Conservation (phyloP, 2,329 filamentous ascomycete genomes). For the Emericellopsis atlantica region DNA sequence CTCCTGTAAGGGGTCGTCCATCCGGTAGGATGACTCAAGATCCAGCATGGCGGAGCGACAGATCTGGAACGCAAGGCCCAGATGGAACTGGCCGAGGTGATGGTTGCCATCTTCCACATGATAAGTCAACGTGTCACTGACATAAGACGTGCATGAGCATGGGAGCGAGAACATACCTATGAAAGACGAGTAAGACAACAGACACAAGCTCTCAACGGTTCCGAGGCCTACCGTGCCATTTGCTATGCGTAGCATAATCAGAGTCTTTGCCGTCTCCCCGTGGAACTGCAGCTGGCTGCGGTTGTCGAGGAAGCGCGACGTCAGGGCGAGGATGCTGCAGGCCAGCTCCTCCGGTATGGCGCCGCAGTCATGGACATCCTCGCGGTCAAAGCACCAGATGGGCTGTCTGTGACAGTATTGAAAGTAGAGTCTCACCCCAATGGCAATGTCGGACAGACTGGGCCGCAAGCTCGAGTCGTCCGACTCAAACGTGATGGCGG, state of each 20-base stretch:
- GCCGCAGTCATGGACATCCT: conserved; percentile 21
- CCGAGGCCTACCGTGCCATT: conserved; percentile 34
- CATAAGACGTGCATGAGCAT: not conserved
- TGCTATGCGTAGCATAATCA: conserved; percentile 35
- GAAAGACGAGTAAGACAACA: conserved; percentile 35
- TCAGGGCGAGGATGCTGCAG: conserved; percentile 26
- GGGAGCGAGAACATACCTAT: conserved; percentile 21
- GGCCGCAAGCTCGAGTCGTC: conserved; percentile 15
- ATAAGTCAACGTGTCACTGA: not conserved
- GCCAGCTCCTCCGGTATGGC: conserved; percentile 24
- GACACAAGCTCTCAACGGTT: conserved; percentile 36
- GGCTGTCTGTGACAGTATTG: conserved; percentile 29
- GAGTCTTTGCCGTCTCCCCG: conserved; percentile 24
- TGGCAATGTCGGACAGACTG: conserved; percentile 16
- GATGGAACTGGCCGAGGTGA: conserved; percentile 34
- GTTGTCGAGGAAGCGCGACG: conserved; percentile 23
- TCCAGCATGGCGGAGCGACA: conserved; percentile 37
- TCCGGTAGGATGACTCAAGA: conserved; percentile 22
- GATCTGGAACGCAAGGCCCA: conserved; percentile 35
- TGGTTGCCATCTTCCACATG: conserved; percentile 28
- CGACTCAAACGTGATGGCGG: conserved; percentile 13
- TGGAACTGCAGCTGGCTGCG: conserved; percentile 17
- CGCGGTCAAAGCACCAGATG: conserved; percentile 31
- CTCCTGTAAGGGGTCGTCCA: conserved; percentile 21
- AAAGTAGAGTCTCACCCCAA: conserved; percentile 25